Percentiles rank a stretch among this genome's conserved stretches.
Conservation (phyloP, 331 rosid genomes). For the Malus hybrid region DNA sequence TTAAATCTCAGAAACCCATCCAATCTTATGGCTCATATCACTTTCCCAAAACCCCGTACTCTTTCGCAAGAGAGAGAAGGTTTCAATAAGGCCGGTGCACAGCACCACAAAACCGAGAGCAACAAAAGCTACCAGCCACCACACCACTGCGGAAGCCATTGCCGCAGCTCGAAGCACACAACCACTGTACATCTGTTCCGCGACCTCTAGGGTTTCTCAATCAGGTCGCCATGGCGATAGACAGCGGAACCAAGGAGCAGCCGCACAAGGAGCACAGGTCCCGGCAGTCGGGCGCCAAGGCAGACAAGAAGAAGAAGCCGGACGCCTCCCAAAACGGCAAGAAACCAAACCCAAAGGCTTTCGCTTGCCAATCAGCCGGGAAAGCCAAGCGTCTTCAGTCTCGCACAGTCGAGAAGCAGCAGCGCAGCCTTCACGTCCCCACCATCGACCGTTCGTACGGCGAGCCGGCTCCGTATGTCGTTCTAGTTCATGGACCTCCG, state of each 20-base stretch:
- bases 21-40: background rate
- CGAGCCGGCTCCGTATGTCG: slow-evolving; percentile 70
- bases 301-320: slow-evolving; percentile 38
- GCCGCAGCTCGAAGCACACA: background rate
- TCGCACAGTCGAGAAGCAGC: slow-evolving; percentile 90
- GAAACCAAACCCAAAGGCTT: slow-evolving; percentile 70
- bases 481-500: slow-evolving; percentile 94
- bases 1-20: background rate
- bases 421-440: slow-evolving; percentile 84
- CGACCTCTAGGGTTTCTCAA: background rate
- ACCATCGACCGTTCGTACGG: slow-evolving; percentile 68
- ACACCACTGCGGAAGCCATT: background rate
- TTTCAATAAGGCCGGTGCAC: background rate
- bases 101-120: background rate
- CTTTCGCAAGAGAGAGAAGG: background rate
- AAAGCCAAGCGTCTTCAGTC: slow-evolving; percentile 78
- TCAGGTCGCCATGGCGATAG: slow-evolving; percentile 41
- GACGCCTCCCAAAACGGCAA: slow-evolving; percentile 30
- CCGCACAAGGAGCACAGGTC: slow-evolving; percentile 67
- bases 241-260: slow-evolving; percentile 40
- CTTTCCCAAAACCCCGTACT: background rate
- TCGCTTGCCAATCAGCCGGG: slow-evolving; percentile 63
- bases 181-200: background rate
- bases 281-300: slow-evolving; percentile 65
- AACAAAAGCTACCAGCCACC: background rate